A percentile compares a stretch with the other conserved stretches of the same genome.
phyloP scores from a whole-genome alignment of 768 basidiomycete species.

The Coprinopsis strossmayeri region DNA sequence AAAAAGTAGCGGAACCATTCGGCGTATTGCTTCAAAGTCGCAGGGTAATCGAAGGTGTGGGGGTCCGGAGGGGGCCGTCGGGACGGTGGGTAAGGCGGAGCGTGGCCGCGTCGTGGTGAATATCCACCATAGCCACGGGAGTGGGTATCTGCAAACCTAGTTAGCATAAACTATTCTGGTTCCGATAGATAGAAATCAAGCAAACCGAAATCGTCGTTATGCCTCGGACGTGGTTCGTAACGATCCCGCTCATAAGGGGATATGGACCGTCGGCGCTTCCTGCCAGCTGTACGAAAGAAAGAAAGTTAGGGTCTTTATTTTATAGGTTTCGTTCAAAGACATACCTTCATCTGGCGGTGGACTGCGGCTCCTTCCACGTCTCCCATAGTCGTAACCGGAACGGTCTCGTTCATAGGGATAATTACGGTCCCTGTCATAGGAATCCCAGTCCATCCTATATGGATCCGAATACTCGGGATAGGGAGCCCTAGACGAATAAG shows the following conservation, averaged over 20 bases:
- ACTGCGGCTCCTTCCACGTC: conserved; percentile 74
- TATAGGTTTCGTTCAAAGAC: conserved; percentile 12
- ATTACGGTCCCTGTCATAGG: conserved; percentile 71
- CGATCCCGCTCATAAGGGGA: conserved; percentile 82
- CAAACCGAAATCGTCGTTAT: conserved; percentile 78
- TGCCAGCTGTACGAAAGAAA: conserved; percentile 34
- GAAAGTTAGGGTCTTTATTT: conserved; percentile 12
- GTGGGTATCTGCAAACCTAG: conserved; percentile 46
- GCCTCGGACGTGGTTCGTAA: conserved; percentile 78
- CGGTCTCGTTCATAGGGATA: conserved; percentile 65
- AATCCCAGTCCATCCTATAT: conserved; percentile 63
- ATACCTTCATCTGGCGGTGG: conserved; percentile 64
- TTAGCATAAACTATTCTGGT: conserved; percentile 10
- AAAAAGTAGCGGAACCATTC: conserved; percentile 82
- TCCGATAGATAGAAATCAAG: conserved; percentile 14
- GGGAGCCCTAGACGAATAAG: conserved; percentile 47
- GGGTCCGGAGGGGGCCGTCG: conserved; percentile 73
- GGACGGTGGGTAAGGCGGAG: conserved; percentile 36
- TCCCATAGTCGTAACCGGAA: conserved; percentile 55
- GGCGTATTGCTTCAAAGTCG: conserved; percentile 75
- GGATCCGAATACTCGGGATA: conserved; percentile 50
- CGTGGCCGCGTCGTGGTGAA: conserved; percentile 53
- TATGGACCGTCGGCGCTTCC: conserved; percentile 75
- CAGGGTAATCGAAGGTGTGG: conserved; percentile 76
- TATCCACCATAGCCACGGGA: conserved; percentile 54